Percentiles rank a stretch among this genome's conserved stretches.
phyloP scores from a whole-genome alignment of 345 rosid genomes.

The Capsella bursapastoris region DNA sequence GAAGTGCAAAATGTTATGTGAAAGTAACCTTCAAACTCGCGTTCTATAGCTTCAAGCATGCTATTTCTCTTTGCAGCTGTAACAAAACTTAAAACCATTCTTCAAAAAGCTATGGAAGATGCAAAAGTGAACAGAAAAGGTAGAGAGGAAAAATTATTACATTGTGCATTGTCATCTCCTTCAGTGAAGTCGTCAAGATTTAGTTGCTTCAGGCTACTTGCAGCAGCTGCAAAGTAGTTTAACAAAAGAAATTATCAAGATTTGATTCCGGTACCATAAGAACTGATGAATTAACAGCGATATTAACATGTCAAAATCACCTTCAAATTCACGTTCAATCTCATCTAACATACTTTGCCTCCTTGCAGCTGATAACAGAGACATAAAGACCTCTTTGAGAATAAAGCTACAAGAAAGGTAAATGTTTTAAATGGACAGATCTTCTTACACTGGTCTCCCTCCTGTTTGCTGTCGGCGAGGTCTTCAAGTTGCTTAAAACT shows the following conservation, averaged over 20 bases:
- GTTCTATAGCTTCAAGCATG: slow-evolving; percentile 45
- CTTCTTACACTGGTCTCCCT: slow-evolving; percentile 37
- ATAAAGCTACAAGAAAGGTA: slow-evolving; percentile 14
- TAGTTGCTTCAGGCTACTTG: slow-evolving; percentile 38
- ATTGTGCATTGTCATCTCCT: slow-evolving; percentile 32
- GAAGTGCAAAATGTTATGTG: slow-evolving; percentile 21
- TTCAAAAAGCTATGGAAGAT: slow-evolving; percentile 9
- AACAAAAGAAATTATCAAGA: slow-evolving; percentile 12
- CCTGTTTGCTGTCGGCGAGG: slow-evolving; percentile 30
- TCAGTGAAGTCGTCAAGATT: slow-evolving; percentile 23
- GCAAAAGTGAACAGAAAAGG: background rate
- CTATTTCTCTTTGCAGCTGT: slow-evolving; percentile 39
- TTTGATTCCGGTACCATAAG: background rate
- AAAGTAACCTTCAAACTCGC: slow-evolving; percentile 45
- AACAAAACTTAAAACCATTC: slow-evolving; percentile 15
- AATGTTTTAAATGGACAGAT: background rate
- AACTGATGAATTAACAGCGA: background rate
- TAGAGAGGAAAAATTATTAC: slow-evolving; percentile 19
- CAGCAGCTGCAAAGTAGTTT: slow-evolving; percentile 38
- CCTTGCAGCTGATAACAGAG: slow-evolving; percentile 39
- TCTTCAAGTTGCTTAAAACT: slow-evolving; percentile 37
- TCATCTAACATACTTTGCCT: slow-evolving; percentile 46
- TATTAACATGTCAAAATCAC: background rate
- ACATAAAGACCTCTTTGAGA: slow-evolving; percentile 22
- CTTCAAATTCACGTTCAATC: slow-evolving; percentile 48